Evolutionary conservation across 176 grass and related monocot genomes (phyloP).

Genomic region (Hsuehochloa calcarea): DNA sequence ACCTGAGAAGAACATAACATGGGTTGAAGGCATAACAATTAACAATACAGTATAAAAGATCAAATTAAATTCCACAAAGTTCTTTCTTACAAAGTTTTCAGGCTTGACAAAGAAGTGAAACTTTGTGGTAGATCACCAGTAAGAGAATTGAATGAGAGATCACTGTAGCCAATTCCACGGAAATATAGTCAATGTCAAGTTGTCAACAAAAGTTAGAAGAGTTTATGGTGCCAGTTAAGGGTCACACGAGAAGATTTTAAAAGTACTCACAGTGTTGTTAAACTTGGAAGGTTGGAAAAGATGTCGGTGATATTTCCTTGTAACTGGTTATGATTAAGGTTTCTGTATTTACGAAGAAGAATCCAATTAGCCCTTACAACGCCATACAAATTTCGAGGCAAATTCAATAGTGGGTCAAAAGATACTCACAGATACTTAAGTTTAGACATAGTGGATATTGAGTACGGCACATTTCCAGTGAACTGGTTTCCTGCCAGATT

Average conservation of each 20-base stretch:
- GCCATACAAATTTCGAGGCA: constrained; percentile 2
- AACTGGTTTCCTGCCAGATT: constrained; percentile 80
- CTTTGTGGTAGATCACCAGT: constrained; percentile 75
- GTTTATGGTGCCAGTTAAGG: constrained; percentile 2
- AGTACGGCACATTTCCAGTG: constrained; percentile 60
- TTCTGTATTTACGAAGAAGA: constrained; percentile 47
- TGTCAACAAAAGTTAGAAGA: neutral
- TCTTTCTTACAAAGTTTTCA: constrained; percentile 76
- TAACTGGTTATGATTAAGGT: constrained; percentile 77
- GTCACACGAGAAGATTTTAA: neutral
- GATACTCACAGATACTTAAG: constrained; percentile 71
- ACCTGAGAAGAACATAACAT: constrained; percentile 40
- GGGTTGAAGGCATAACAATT: neutral
- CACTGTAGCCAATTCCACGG: constrained; percentile 43
- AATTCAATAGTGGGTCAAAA: neutral
- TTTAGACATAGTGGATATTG: constrained; percentile 68
- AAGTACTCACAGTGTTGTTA: constrained; percentile 72
- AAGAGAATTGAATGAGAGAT: constrained; percentile 81
- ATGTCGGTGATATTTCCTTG: constrained; percentile 81
- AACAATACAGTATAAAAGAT: neutral
- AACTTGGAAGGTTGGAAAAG: constrained; percentile 68
- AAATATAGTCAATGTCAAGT: constrained; percentile 12
- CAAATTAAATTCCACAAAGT: neutral
- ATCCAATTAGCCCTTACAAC: constrained; percentile 31
- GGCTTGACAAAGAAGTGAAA: constrained; percentile 63